These are phyloP conservation scores for Aphanoascus verrucosus DNA, from an alignment of 2,329 filamentous ascomycete genomes.

Conservation along the genomic window DNA sequence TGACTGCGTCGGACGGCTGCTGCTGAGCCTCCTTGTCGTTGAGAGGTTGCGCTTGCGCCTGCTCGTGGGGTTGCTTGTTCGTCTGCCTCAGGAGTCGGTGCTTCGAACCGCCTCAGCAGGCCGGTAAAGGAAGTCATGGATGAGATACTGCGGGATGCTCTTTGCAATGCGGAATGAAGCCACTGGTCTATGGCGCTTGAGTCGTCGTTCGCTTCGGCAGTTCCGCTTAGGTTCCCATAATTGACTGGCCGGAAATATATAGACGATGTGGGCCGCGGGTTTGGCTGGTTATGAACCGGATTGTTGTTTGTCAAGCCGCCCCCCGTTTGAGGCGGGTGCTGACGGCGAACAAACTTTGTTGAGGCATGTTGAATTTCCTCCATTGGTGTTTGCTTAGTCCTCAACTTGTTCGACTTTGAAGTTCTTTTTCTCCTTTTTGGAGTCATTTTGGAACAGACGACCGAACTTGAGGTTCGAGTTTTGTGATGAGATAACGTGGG, in stretches of 20 bases:
- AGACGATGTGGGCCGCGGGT: conserved; percentile 2
- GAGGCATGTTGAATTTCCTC: neutral
- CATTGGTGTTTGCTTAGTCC: no score
- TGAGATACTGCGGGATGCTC: neutral
- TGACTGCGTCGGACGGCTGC: neutral
- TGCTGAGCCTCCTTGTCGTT: neutral
- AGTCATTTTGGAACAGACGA: no score
- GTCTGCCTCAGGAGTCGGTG: neutral
- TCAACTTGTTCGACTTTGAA: no score
- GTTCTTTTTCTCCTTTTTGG: no score
- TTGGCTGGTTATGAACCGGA: neutral
- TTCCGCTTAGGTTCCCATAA: neutral
- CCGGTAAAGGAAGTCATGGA: conserved; percentile 8
- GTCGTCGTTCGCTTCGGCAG: neutral
- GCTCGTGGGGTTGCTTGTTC: neutral
- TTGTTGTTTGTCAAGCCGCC: no score
- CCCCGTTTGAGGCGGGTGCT: neutral
- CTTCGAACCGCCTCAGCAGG: conserved; percentile 1
- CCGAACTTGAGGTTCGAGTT: no score
- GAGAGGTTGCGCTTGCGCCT: neutral
- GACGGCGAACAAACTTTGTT: neutral
- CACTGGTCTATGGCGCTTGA: neutral
- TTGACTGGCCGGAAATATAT: conserved; percentile 7
- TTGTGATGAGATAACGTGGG: no score
- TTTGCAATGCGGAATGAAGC: neutral